Evolutionary conservation across 2,329 filamentous ascomycete genomes (phyloP).

Genomic region (Graphilbum fragrans): DNA sequence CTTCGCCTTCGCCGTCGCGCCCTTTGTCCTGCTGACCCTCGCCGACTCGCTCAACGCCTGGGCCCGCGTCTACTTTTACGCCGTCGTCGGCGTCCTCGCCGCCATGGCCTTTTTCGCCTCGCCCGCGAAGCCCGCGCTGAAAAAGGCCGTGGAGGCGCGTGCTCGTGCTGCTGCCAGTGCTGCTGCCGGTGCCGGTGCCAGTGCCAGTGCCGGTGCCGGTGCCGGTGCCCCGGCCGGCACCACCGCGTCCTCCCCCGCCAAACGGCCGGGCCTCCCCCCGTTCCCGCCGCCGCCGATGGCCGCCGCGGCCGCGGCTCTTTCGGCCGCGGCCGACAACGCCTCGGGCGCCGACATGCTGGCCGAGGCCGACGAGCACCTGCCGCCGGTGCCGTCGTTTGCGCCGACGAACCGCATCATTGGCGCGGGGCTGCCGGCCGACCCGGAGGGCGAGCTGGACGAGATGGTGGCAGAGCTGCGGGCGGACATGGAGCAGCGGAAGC

Average conservation of each 20-base stretch:
- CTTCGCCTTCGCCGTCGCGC: conserved; percentile 67
- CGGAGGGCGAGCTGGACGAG: conserved; percentile 62
- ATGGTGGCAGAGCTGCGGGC: conserved; percentile 61
- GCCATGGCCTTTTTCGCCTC: conserved; percentile 69
- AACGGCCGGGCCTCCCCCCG: not conserved
- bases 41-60: conserved; percentile 61
- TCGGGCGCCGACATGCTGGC: conserved; percentile 1
- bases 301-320: not conserved
- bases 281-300: not conserved
- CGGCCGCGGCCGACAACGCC: not conserved
- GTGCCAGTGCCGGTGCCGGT: not conserved
- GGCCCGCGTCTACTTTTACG: conserved; percentile 83
- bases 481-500: conserved; percentile 53
- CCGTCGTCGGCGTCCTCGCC: conserved; percentile 50
- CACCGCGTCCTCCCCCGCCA: not conserved
- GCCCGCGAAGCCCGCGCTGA: conserved; percentile 54
- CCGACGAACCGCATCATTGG: conserved; percentile 7
- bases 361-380: conserved; percentile 3
- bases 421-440: conserved; percentile 63
- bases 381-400: conserved; percentile 5
- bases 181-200: not conserved
- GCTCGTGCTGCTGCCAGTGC: conserved; percentile 23
- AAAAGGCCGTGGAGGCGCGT: conserved; percentile 46
- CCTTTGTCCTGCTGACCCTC: conserved; percentile 75
- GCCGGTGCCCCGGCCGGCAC: not conserved